Evolutionary conservation across 2,329 filamentous ascomycete genomes (phyloP).

Genomic region (Fusarium neocosmosporiellum): DNA sequence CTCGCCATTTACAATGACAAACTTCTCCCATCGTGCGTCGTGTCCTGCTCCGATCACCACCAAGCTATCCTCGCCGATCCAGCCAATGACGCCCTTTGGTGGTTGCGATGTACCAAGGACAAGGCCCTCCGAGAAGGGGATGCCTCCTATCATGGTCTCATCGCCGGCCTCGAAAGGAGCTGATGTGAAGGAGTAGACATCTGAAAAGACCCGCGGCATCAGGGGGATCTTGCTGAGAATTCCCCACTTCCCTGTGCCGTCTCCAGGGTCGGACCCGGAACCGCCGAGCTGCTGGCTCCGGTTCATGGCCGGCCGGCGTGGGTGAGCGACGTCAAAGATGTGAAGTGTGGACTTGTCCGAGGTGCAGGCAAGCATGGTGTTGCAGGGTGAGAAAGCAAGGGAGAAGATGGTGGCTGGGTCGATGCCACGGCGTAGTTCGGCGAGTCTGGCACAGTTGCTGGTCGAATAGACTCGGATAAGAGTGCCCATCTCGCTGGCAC

Average conservation of each 20-base stretch:
- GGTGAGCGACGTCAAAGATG: constrained; percentile 84
- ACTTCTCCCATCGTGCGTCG: constrained; percentile 90
- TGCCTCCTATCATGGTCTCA: constrained; percentile 65
- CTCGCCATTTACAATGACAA: constrained; percentile 74
- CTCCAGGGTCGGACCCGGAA: constrained; percentile 55
- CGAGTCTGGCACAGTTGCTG: constrained; percentile 80
- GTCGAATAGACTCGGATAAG: constrained; percentile 88
- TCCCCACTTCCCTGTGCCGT: constrained; percentile 81
- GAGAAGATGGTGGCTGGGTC: constrained; percentile 91
- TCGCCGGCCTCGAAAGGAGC: constrained; percentile 86
- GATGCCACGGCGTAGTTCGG: constrained; percentile 87
- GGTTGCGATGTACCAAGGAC: constrained; percentile 67
- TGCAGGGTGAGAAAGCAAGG: constrained; percentile 86
- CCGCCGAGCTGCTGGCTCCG: constrained; percentile 45
- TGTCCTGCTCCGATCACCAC: constrained; percentile 82
- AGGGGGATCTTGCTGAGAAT: constrained; percentile 85
- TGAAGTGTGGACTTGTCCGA: constrained; percentile 97
- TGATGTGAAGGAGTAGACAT: constrained; percentile 87
- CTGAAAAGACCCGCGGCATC: constrained; percentile 88
- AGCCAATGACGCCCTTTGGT: constrained; percentile 86
- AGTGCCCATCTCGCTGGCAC: constrained; percentile 91
- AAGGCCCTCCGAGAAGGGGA: constrained; percentile 56
- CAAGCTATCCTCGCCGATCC: constrained; percentile 79
- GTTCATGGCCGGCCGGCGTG: constrained; percentile 53
- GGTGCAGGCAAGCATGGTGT: constrained; percentile 85